Percentiles rank a stretch among this genome's conserved stretches.
phyloP scores from a whole-genome alignment of 2,329 filamentous ascomycete species.

The Pseudonectria buxi region DNA sequence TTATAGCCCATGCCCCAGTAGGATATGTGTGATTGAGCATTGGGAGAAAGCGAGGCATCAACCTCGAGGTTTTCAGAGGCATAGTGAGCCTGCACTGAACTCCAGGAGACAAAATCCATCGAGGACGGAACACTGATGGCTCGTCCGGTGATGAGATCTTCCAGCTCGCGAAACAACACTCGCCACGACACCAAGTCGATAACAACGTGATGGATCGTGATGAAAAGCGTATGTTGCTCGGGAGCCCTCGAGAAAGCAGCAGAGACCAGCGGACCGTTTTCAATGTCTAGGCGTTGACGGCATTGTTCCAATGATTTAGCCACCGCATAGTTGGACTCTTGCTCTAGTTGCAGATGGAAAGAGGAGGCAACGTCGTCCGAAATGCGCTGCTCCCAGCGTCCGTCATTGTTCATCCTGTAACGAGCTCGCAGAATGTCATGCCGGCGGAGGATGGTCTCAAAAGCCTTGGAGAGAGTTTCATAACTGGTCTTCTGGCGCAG shows the following conservation, averaged over 20 bases:
- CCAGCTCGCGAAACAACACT: too few species aligned
- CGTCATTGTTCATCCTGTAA: constrained; percentile 4
- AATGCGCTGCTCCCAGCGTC: constrained; percentile 11
- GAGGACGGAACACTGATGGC: not conserved
- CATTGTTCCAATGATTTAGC: constrained; percentile 13
- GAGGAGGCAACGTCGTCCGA: constrained; percentile 10
- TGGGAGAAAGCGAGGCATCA: too few species aligned
- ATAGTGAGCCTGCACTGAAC: not conserved
- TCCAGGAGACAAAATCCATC: not conserved
- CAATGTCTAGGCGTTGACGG: constrained; percentile 12
- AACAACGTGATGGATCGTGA: constrained; percentile 1
- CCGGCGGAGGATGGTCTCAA: constrained; percentile 9
- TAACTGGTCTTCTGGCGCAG: not conserved
- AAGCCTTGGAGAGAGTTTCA: not conserved
- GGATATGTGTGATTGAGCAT: too few species aligned
- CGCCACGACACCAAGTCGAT: constrained; percentile 1
- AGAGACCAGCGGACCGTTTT: not conserved
- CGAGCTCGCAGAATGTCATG: constrained; percentile 24
- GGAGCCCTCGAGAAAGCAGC: not conserved
- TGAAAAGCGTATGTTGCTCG: not conserved
- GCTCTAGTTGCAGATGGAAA: constrained; percentile 11
- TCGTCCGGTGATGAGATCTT: not conserved
- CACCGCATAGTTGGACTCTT: constrained; percentile 7
- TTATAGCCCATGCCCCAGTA: too few species aligned
- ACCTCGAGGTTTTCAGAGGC: not conserved